phyloP scores from a whole-genome alignment of 495 filamentous ascomycete genomes.

The Daldinia caldariorum region DNA sequence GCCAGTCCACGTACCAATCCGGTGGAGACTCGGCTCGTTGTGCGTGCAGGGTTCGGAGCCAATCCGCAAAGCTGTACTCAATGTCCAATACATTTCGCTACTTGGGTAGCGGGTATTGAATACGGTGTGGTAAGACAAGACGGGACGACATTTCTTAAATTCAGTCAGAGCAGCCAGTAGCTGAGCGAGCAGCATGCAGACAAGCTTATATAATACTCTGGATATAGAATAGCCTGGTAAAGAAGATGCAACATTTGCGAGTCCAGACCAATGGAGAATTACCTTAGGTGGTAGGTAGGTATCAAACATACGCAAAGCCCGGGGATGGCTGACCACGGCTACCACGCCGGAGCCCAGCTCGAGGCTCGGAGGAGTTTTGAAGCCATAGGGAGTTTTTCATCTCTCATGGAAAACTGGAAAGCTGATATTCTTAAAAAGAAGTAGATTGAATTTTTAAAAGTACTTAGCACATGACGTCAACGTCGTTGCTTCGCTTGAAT shows the following conservation, averaged over 20 bases:
- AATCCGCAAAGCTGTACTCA: constrained; percentile 18
- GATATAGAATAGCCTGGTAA: constrained; percentile 1
- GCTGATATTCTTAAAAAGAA: constrained; percentile 27
- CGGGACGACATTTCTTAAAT: constrained; percentile 18
- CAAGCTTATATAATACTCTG: constrained; percentile 13
- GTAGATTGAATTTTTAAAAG: constrained; percentile 19
- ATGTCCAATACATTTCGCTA: constrained; percentile 1
- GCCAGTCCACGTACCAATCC: constrained; percentile 24
- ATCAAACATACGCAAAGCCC: constrained; percentile 11
- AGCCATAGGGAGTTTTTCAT: neutral
- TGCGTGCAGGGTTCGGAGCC: constrained; percentile 35
- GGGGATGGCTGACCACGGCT: constrained; percentile 17
- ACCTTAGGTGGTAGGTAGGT: constrained; percentile 1
- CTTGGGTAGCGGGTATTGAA: constrained; percentile 14
- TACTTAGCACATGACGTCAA: constrained; percentile 42
- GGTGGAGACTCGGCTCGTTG: constrained; percentile 36
- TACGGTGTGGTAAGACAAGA: constrained; percentile 36
- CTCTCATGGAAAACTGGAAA: neutral
- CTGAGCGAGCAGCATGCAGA: constrained; percentile 8
- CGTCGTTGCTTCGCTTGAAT: constrained; percentile 3
- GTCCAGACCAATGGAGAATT: constrained; percentile 37
- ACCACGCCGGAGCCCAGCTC: constrained; percentile 7
- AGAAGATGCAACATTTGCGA: constrained; percentile 24
- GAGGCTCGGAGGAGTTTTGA: constrained; percentile 12
- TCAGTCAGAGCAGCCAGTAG: constrained; percentile 6